A percentile compares a stretch with the other conserved stretches of the same genome.
Conservation (phyloP, 345 rosid species). For the Excoecaria agallocha region DNA sequence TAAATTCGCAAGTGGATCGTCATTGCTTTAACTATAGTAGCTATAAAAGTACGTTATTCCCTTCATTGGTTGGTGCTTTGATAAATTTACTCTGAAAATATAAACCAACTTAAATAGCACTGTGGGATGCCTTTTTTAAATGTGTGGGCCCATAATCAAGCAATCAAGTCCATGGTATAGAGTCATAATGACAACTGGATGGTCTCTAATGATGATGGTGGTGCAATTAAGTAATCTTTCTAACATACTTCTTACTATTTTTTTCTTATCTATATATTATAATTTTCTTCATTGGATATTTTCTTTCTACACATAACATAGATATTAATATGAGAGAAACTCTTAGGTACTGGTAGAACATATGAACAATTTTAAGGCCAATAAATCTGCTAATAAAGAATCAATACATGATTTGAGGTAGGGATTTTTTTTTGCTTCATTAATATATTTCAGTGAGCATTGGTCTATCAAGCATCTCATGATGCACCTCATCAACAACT, state of each 20-base stretch:
- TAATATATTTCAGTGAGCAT: background rate
- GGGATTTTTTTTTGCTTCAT: conserved; percentile 1
- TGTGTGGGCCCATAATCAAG: conserved; percentile 92
- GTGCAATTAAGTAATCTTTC: conserved; percentile 69
- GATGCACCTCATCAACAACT: conserved; percentile 53
- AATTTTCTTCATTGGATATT: background rate
- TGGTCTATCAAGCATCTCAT: conserved; percentile 12
- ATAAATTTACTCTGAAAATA: background rate
- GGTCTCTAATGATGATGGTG: conserved; percentile 99
- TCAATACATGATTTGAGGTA: conserved; percentile 90
- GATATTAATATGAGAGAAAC: conserved; percentile 2
- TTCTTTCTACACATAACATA: background rate
- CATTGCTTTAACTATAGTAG: no score
- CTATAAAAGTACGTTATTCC: no score
- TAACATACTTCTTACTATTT: background rate
- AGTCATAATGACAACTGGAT: conserved; percentile 97
- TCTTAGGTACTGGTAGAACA: conserved; percentile 94
- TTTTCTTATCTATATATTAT: conserved; percentile 2
- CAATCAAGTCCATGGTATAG: conserved; percentile 97
- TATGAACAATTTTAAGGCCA: conserved; percentile 95
- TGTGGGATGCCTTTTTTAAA: conserved; percentile 3
- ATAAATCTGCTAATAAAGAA: conserved; percentile 94
- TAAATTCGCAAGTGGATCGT: no score
- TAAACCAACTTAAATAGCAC: conserved; percentile 9
- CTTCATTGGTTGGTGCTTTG: background rate